Evolutionary conservation across 2,329 filamentous ascomycete genomes (phyloP), one percentile per base, ranked within the genome.

Genomic region (Acephala macrosclerotiorum): DNA sequence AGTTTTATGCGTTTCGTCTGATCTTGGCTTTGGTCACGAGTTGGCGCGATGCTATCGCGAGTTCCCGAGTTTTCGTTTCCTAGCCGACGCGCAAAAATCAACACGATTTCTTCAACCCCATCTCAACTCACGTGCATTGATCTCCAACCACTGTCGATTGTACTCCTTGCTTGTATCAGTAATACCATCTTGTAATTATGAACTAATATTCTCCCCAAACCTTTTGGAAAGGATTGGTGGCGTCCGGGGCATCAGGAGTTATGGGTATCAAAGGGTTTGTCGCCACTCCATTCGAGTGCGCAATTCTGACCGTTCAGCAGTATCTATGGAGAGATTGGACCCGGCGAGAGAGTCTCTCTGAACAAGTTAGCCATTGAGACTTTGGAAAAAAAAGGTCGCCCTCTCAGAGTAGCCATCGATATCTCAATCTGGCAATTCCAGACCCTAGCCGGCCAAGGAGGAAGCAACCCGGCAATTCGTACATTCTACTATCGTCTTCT

Each of bases 361-460:
- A 88, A 92, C 38, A 96, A 93, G 75, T 85, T 98, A 59, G 91
- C 94, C 35, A 84, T 94, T 55, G 87, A 94, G 57, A 90, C 92
- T 71, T 87, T 96, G 69, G 87, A 93, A 73, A 79, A 84, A 61
- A 88, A 87, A 12, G 85, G 86, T 26, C 86, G 90, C 1, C 94
- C 94, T 0, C 82, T 98, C 47, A 90, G 94, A 47, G 84, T 99
- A 56, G 96, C 96, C 45, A 91, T 99, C 70, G 96, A 99, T 76
- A 91, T 97, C 72, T 93, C 94, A 2, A 98, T 99, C 75, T 99
- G 96, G 96, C 91, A 97, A 53, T 98, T 97, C 75, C 96, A 99
- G 75, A 90, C 90, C 14, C 94, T 97, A 75, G 90, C 93, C 16
- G 92, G 92, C 20, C 89, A 89, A 81, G 93, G 95, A 56, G 96